Percentiles rank a stretch among this genome's conserved stretches.
phyloP scores from a whole-genome alignment of 1,284 basidiomycete species.

The Singerocomus inundabilis region DNA sequence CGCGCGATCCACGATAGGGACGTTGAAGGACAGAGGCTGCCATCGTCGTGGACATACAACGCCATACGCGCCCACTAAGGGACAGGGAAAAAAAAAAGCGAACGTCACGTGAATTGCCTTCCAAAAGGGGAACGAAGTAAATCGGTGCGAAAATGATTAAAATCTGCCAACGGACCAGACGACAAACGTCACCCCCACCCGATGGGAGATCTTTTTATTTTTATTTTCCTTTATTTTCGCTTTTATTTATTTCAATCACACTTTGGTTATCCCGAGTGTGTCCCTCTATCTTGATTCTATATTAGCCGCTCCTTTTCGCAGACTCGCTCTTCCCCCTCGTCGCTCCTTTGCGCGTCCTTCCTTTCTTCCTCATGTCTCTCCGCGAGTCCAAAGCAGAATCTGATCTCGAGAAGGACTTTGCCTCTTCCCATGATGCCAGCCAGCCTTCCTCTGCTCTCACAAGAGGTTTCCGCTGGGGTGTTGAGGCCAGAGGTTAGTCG shows the following conservation, averaged over 20 bases:
- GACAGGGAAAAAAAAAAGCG: background rate
- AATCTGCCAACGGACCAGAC: slow-evolving; percentile 4
- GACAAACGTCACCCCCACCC: background rate
- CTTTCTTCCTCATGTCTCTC: slow-evolving; percentile 22
- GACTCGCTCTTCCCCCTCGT: no score
- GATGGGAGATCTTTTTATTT: slow-evolving; percentile 11
- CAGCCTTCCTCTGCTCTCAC: slow-evolving; percentile 1
- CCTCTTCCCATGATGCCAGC: slow-evolving; percentile 12
- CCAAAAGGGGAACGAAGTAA: slow-evolving; percentile 5
- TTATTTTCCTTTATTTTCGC: slow-evolving; percentile 7
- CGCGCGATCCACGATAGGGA: slow-evolving; percentile 69
- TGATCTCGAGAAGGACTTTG: slow-evolving; percentile 32
- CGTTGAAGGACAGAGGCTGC: slow-evolving; percentile 45
- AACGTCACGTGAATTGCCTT: slow-evolving; percentile 18
- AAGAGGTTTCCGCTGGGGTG: slow-evolving; percentile 31
- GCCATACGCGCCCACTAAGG: no score
- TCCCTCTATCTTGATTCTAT: slow-evolving; percentile 12
- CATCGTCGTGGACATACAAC: slow-evolving; percentile 3
- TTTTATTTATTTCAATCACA: no score
- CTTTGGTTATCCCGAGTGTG: slow-evolving; percentile 15
- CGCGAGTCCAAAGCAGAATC: slow-evolving; percentile 23
- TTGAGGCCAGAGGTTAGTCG: slow-evolving; percentile 30
- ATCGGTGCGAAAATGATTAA: background rate
- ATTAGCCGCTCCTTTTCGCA: slow-evolving; percentile 13
- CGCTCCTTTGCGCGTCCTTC: slow-evolving; percentile 10